phyloP scores from a whole-genome alignment of 208 protist genomes.

The Leishmania arabica region DNA sequence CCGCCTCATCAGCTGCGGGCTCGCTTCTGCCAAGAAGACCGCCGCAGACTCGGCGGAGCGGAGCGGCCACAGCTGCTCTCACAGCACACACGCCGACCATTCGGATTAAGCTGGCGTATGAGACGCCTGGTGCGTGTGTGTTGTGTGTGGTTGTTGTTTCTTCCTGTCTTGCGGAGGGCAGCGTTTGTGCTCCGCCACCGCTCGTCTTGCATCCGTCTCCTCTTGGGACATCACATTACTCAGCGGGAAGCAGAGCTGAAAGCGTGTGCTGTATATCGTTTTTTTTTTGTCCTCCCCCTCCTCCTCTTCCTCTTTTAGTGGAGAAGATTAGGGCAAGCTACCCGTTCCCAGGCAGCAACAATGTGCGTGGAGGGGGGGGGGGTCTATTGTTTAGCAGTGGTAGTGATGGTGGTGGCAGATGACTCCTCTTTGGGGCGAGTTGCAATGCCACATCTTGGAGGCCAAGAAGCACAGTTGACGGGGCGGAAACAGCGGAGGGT shows the following conservation, averaged over 20 bases:
- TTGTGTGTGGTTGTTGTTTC: background rate
- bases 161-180: background rate
- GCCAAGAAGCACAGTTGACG: background rate
- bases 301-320: background rate
- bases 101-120: background rate
- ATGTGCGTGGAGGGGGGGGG: too few species aligned
- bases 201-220: background rate
- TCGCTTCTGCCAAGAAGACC: background rate
- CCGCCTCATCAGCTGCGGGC: background rate
- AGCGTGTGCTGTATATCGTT: too few species aligned
- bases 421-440: background rate
- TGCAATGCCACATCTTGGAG: background rate
- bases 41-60: background rate
- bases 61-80: slow-evolving; percentile 2
- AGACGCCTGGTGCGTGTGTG: background rate
- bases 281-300: background rate
- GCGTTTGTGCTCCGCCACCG: background rate
- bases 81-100: slow-evolving; percentile 5
- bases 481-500: background rate
- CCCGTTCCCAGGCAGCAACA: background rate
- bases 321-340: background rate
- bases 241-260: background rate
- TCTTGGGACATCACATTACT: background rate
- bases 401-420: background rate
- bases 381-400: background rate